These are phyloP conservation scores for Phialophora chinensis DNA, from an alignment of 2,329 filamentous ascomycete genomes.

Conservation along the genomic window DNA sequence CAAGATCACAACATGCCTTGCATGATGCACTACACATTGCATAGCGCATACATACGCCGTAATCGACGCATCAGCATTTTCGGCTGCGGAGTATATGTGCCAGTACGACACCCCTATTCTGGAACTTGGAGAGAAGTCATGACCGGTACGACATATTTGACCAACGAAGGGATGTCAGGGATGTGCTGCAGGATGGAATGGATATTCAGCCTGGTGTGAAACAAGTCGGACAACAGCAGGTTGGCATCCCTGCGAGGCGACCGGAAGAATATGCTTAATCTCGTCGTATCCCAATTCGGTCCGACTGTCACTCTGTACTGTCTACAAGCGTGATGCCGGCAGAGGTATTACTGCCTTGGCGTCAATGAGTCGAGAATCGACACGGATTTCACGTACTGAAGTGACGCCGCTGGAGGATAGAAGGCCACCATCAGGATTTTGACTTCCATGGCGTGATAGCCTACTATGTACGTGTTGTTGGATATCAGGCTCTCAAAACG, in stretches of 20 bases:
- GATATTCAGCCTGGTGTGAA: constrained; percentile 10
- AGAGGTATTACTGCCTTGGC: not conserved
- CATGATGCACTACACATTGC: not conserved
- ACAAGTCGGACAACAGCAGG: constrained; percentile 4
- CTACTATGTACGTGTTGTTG: not conserved
- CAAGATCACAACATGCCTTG: not conserved
- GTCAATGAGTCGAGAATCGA: not conserved
- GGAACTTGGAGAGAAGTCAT: not conserved
- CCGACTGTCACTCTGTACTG: not conserved
- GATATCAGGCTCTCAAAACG: not conserved
- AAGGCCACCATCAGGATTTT: not conserved
- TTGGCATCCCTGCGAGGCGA: not conserved
- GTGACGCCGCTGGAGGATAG: not conserved
- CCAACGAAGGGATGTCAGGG: not conserved
- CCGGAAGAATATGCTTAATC: not conserved
- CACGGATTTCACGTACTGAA: not conserved
- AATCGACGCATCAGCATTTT: not conserved
- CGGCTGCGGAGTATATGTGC: not conserved
- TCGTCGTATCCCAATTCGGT: not conserved
- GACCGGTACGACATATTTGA: not conserved
- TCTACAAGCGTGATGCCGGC: not conserved
- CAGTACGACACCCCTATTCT: not conserved
- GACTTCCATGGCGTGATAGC: not conserved
- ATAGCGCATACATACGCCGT: not conserved
- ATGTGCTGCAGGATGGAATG: constrained; percentile 2